These are phyloP conservation scores for Stemphylium beticola DNA, from an alignment of 2,329 filamentous ascomycete genomes.

Conservation along the genomic window DNA sequence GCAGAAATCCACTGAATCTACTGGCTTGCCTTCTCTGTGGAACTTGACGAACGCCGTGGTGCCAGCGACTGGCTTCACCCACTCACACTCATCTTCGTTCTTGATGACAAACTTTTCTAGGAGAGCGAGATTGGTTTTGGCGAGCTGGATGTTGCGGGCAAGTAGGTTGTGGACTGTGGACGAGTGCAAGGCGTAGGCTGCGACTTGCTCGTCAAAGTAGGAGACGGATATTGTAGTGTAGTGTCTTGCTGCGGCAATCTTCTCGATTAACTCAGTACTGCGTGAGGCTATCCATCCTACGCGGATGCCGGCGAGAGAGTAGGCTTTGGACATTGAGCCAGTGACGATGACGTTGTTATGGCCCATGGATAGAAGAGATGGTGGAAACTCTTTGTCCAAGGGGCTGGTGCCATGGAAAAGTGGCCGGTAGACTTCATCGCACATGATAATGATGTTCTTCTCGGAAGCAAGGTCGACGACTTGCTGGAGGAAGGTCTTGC, in stretches of 20 bases:
- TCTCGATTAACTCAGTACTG: slow-evolving; percentile 65
- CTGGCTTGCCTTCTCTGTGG: slow-evolving; percentile 62
- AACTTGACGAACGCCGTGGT: slow-evolving; percentile 82
- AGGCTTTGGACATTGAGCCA: slow-evolving; percentile 85
- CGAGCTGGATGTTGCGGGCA: slow-evolving; percentile 68
- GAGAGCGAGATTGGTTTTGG: slow-evolving; percentile 69
- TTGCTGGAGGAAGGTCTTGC: slow-evolving; percentile 63
- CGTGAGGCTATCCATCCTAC: slow-evolving; percentile 82
- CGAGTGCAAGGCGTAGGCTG: slow-evolving; percentile 73
- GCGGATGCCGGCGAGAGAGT: slow-evolving; percentile 79
- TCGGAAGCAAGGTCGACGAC: slow-evolving; percentile 69
- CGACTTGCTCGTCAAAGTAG: slow-evolving; percentile 80
- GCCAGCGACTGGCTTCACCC: slow-evolving; percentile 77
- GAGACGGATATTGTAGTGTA: slow-evolving; percentile 89
- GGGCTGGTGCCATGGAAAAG: slow-evolving; percentile 74
- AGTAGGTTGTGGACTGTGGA: slow-evolving; percentile 69
- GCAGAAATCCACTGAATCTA: slow-evolving; percentile 78
- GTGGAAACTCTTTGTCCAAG: slow-evolving; percentile 62
- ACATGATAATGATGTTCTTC: slow-evolving; percentile 70
- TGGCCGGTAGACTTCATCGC: slow-evolving; percentile 84
- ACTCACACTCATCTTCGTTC: slow-evolving; percentile 68
- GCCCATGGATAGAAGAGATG: slow-evolving; percentile 72
- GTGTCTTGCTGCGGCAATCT: slow-evolving; percentile 70
- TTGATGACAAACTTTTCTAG: slow-evolving; percentile 72
- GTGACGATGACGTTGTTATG: slow-evolving; percentile 76